phyloP scores from a whole-genome alignment of 2,329 filamentous ascomycete species.

The Botrytis pseudocinerea region DNA sequence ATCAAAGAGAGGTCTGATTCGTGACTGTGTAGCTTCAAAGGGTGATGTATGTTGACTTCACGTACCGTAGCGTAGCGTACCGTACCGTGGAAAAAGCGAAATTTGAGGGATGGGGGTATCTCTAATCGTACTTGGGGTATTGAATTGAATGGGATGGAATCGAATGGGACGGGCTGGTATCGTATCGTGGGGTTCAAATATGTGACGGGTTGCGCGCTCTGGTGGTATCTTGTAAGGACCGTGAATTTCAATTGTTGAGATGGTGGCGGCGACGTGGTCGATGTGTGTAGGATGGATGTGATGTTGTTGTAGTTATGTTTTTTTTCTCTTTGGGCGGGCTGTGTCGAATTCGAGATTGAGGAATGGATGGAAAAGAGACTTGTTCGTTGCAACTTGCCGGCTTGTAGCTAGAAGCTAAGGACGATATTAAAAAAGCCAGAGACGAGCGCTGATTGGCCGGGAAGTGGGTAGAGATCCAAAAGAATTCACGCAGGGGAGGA shows the following conservation, averaged over 20 bases:
- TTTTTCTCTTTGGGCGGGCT: conserved; percentile 12
- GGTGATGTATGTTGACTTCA: not conserved
- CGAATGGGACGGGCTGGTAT: not conserved
- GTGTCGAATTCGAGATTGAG: conserved; percentile 23
- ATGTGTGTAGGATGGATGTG: not conserved
- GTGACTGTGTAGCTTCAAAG: conserved; percentile 4
- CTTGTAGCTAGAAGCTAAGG: conserved; percentile 16
- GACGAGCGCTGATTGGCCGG: not conserved
- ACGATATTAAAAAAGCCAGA: conserved; percentile 7
- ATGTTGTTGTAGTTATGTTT: conserved; percentile 16
- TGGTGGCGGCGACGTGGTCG: conserved; percentile 24
- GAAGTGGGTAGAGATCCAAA: not conserved
- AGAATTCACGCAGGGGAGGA: conserved; percentile 9
- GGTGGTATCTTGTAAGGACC: conserved; percentile 11
- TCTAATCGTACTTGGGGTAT: not conserved
- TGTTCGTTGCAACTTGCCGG: conserved; percentile 20
- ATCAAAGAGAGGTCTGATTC: not conserved
- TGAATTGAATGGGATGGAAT: not conserved
- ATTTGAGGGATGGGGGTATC: not conserved
- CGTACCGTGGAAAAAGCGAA: not conserved
- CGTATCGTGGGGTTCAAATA: not conserved
- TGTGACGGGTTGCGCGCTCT: conserved; percentile 10
- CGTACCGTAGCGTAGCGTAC: not conserved
- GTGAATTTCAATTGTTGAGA: not conserved
- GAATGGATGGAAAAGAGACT: conserved; percentile 23